A percentile compares a stretch with the other conserved stretches of the same genome.
These are phyloP conservation scores for Globisporangium nodosum DNA, from an alignment of 352 stramenopile genomes.

Conservation along the genomic window DNA sequence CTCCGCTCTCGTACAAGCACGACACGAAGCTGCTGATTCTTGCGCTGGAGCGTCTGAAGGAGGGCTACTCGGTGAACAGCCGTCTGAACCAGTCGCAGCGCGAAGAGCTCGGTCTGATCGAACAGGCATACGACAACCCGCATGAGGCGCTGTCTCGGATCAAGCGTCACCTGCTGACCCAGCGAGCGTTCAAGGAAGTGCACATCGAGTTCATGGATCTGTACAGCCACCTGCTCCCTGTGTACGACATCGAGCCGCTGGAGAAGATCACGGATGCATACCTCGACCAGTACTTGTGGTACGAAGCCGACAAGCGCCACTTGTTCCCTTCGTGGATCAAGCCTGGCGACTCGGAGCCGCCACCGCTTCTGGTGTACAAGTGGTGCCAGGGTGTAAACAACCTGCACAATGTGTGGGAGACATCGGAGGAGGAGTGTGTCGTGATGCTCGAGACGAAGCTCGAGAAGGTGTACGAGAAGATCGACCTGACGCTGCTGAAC, in stretches of 20 bases:
- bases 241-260: slow-evolving; percentile 99
- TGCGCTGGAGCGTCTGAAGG: slow-evolving; percentile 98
- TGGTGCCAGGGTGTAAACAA: slow-evolving; percentile 99
- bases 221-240: slow-evolving; percentile 98
- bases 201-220: slow-evolving; percentile 99
- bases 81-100: slow-evolving; percentile 97
- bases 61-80: slow-evolving; percentile 97
- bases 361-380: slow-evolving; percentile 99
- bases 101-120: slow-evolving; percentile 98
- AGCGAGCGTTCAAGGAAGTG: slow-evolving; percentile 99
- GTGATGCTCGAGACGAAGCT: slow-evolving; percentile 99
- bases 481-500: slow-evolving; percentile 99
- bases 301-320: slow-evolving; percentile 99
- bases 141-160: slow-evolving; percentile 98
- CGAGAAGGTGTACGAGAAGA: slow-evolving; percentile 99
- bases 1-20: slow-evolving; percentile 99
- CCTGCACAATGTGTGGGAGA: slow-evolving; percentile 97
- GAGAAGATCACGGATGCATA: slow-evolving; percentile 99
- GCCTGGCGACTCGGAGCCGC: slow-evolving; percentile 97
- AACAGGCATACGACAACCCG: slow-evolving; percentile 99
- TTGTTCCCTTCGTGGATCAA: slow-evolving; percentile 99
- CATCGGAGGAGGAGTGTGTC: slow-evolving; percentile 96
- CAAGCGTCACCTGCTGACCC: slow-evolving; percentile 98
- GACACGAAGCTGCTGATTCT: slow-evolving; percentile 99
- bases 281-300: slow-evolving; percentile 99